phyloP scores from a whole-genome alignment of 164 flowering plant genomes.

The Protea cynaroides region DNA sequence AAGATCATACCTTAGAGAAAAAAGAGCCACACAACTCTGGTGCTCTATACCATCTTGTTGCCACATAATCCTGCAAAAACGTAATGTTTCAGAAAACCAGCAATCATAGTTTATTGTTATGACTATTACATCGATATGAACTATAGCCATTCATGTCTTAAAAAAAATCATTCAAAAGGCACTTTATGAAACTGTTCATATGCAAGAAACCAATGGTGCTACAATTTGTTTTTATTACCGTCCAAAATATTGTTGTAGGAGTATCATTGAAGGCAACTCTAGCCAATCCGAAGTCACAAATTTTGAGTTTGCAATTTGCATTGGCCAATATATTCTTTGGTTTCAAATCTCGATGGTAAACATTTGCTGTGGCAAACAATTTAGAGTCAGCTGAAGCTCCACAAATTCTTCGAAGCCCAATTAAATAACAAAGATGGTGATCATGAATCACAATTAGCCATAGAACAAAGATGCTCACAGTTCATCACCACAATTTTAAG shows the following conservation, averaged over 20 bases:
- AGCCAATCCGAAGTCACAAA: slow-evolving; percentile 93
- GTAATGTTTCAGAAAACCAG: background rate
- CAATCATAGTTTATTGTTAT: background rate
- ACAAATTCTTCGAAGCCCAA: slow-evolving; percentile 7
- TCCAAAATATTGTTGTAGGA: slow-evolving; percentile 85
- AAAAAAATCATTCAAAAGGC: too few species aligned
- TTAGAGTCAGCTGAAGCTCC: slow-evolving; percentile 13
- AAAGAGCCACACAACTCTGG: slow-evolving; percentile 74
- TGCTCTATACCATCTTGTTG: slow-evolving; percentile 78
- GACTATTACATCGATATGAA: too few species aligned
- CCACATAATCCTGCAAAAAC: slow-evolving; percentile 54
- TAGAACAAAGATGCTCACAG: background rate
- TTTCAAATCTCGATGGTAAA: slow-evolving; percentile 82
- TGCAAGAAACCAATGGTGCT: too few species aligned
- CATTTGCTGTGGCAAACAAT: slow-evolving; percentile 36
- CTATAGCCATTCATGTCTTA: too few species aligned
- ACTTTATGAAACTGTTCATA: too few species aligned
- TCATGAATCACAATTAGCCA: background rate
- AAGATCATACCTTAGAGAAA: slow-evolving; percentile 48
- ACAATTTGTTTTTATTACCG: slow-evolving; percentile 31
- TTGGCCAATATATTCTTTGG: slow-evolving; percentile 93
- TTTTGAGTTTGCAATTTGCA: slow-evolving; percentile 90
- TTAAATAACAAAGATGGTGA: background rate
- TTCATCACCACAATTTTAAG: background rate
- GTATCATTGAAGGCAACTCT: slow-evolving; percentile 87